Evolutionary conservation across 1,284 basidiomycete species (phyloP).

Genomic region (Ganoderma lucidum): DNA sequence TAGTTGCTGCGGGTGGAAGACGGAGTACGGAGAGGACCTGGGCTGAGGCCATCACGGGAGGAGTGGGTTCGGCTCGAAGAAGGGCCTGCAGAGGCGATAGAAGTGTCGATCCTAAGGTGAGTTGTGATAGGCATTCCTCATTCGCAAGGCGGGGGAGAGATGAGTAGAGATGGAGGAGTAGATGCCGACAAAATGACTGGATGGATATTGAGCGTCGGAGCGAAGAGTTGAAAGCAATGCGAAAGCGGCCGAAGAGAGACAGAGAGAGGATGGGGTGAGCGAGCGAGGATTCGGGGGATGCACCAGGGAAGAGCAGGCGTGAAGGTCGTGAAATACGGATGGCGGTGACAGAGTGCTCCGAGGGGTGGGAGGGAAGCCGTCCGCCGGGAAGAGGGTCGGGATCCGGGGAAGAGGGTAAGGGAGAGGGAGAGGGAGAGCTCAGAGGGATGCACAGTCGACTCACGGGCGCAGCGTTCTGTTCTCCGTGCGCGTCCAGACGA

Average conservation of each 20-base stretch:
- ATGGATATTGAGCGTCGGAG: not conserved
- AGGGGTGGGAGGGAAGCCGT: slow-evolving; percentile 18
- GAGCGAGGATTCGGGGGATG: slow-evolving; percentile 22
- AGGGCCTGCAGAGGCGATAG: slow-evolving; percentile 44
- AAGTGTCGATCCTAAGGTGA: slow-evolving; percentile 57
- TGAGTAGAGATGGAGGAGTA: slow-evolving; percentile 10
- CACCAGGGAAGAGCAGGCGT: slow-evolving; percentile 13
- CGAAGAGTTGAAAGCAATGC: slow-evolving; percentile 22
- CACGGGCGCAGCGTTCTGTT: not conserved
- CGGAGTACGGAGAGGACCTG: slow-evolving; percentile 27
- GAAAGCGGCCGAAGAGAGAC: slow-evolving; percentile 23
- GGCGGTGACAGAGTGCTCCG: slow-evolving; percentile 24
- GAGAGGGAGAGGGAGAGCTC: no score
- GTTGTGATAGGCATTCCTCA: slow-evolving; percentile 45
- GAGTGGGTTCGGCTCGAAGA: slow-evolving; percentile 41
- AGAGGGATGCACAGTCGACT: not conserved
- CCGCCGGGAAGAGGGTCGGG: slow-evolving; percentile 18
- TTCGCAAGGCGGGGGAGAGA: not conserved
- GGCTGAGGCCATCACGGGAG: slow-evolving; percentile 21
- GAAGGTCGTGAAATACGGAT: slow-evolving; percentile 29
- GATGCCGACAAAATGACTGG: not conserved
- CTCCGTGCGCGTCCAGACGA: not conserved
- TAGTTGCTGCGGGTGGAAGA: slow-evolving; percentile 31
- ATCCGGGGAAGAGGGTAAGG: not conserved
- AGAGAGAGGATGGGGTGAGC: slow-evolving; percentile 19